A percentile compares a stretch with the other conserved stretches of the same genome.
phyloP scores from a whole-genome alignment of 2,329 filamentous ascomycete species.

The Colletotrichum sp. region DNA sequence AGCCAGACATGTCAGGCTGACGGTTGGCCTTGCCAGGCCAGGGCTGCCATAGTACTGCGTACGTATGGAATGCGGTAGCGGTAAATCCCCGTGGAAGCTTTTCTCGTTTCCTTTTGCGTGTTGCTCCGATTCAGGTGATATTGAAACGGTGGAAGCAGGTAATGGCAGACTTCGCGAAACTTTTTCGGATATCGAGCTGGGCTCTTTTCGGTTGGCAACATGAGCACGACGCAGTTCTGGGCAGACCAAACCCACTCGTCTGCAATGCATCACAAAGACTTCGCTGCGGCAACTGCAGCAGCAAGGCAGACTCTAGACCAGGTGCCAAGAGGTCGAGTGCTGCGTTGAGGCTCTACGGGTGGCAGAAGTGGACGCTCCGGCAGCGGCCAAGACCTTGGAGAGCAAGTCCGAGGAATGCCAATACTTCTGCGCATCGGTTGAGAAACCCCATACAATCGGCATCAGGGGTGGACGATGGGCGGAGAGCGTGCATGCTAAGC shows the following conservation, averaged over 20 bases:
- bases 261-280: neutral
- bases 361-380: neutral
- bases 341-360: neutral
- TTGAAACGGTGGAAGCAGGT: neutral
- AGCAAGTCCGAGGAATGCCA: neutral
- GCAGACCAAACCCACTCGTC: neutral
- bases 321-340: neutral
- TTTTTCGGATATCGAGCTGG: neutral
- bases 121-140: neutral
- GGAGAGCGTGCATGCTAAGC: neutral
- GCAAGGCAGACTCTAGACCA: neutral
- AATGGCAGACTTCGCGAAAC: neutral
- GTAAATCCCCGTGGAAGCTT: slow-evolving; percentile 3
- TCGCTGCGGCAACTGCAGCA: neutral
- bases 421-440: neutral
- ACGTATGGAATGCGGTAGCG: neutral
- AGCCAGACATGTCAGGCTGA: neutral
- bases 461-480: neutral
- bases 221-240: neutral
- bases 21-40: neutral
- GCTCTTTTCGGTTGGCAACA: neutral
- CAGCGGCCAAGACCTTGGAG: slow-evolving; percentile 1
- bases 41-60: neutral
- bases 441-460: neutral
- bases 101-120: neutral